A percentile compares a stretch with the other conserved stretches of the same genome.
Conservation (phyloP, 148 eudicot species). For the Amaranthus hypochondriacus region DNA sequence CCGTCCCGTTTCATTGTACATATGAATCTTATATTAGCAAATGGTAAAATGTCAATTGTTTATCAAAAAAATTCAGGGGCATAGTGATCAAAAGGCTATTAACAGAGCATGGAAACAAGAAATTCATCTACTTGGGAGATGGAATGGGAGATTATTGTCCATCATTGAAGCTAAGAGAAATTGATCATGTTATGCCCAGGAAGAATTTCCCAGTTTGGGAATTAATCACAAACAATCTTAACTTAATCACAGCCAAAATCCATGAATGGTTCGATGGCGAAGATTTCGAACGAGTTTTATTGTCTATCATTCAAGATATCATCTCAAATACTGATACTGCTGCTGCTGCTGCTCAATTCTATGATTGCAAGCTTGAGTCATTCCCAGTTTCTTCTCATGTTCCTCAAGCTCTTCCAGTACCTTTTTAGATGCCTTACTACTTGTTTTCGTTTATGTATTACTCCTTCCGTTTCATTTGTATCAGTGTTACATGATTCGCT, state of each 20-base stretch:
- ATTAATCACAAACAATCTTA: constrained; percentile 42
- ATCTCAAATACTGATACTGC: constrained; percentile 11
- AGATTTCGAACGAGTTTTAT: constrained; percentile 42
- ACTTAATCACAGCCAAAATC: constrained; percentile 35
- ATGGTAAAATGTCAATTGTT: no score
- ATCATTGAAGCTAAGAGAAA: constrained; percentile 46
- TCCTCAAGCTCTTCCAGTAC: constrained; percentile 40
- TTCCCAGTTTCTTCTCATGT: constrained; percentile 33
- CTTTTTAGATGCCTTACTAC: constrained; percentile 8
- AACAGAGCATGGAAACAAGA: constrained; percentile 33
- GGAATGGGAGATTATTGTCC: constrained; percentile 78
- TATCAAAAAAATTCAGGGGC: no score
- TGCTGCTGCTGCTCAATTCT: constrained; percentile 6
- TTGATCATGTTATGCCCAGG: constrained; percentile 67
- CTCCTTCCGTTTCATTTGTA: no score
- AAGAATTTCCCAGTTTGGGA: constrained; percentile 68
- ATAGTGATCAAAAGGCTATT: no score
- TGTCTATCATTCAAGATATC: constrained; percentile 31
- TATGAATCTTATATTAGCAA: no score
- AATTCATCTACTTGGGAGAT: constrained; percentile 63
- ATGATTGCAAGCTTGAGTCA: constrained; percentile 51
- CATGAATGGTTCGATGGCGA: constrained; percentile 67
- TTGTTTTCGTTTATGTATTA: no score
- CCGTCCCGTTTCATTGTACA: no score
- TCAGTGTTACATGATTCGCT: no score